phyloP scores from a whole-genome alignment of 2,329 filamentous ascomycete species.

The Aspergillus glaucus region DNA sequence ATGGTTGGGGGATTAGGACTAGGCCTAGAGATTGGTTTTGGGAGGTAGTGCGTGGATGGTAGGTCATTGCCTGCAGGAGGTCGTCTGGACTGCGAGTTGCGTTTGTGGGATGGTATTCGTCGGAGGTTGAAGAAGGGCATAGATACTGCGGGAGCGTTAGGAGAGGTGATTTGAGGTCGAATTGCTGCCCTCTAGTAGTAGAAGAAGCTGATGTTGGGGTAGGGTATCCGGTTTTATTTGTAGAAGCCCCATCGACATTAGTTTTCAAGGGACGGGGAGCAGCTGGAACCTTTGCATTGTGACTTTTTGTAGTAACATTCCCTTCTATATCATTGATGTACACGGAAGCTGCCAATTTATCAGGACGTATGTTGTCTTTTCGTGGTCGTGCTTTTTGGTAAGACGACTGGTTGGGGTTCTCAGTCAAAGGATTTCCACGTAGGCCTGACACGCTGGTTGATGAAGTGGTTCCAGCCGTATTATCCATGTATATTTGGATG shows the following conservation, averaged over 20 bases:
- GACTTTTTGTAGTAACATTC: background rate
- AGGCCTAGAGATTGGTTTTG: background rate
- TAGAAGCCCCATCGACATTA: background rate
- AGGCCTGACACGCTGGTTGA: background rate
- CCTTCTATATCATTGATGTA: background rate
- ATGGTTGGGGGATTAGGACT: background rate
- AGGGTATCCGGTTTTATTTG: background rate
- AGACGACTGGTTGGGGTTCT: conserved; percentile 18
- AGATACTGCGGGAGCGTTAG: background rate
- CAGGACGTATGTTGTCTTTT: background rate
- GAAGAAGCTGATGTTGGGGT: background rate
- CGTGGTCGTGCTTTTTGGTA: background rate
- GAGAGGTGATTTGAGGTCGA: background rate
- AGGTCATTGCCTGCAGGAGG: background rate
- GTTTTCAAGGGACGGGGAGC: background rate
- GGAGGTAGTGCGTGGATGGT: background rate
- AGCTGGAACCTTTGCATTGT: background rate
- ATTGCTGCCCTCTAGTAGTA: background rate
- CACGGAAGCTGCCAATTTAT: background rate
- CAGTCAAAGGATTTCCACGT: conserved; percentile 8
- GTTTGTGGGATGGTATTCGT: background rate
- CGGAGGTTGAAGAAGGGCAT: background rate
- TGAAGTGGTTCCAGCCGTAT: background rate
- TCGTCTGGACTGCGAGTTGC: background rate
- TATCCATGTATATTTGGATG: conserved; percentile 18